Evolutionary conservation across 2,329 filamentous ascomycete species (phyloP).

Genomic region (Pseudocercospora fuligena): DNA sequence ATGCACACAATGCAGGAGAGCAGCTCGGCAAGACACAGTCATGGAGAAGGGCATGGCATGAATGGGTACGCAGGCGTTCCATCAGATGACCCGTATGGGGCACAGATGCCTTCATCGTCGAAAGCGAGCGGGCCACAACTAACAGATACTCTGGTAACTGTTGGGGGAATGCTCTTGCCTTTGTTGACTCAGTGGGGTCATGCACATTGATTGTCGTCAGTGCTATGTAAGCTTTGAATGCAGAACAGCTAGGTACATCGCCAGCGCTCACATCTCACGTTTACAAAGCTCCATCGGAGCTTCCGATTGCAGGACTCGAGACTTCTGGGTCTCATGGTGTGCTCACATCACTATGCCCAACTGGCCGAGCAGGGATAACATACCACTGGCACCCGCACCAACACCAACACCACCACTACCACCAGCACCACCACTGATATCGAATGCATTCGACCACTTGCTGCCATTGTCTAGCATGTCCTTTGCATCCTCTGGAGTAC

Average conservation of each 20-base stretch:
- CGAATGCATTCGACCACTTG: slow-evolving; percentile 13
- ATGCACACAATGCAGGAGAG: slow-evolving; percentile 98
- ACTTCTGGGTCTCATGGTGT: not conserved
- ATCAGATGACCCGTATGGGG: slow-evolving; percentile 31
- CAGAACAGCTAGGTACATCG: not conserved
- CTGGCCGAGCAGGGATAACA: not conserved
- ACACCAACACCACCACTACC: no score
- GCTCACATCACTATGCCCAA: not conserved
- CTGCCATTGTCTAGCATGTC: not conserved
- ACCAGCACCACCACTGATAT: not conserved
- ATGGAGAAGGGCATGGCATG: slow-evolving; percentile 36
- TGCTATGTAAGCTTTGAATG: not conserved
- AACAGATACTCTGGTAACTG: slow-evolving; percentile 68
- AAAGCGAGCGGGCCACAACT: slow-evolving; percentile 9
- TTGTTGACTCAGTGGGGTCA: slow-evolving; percentile 79
- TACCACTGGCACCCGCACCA: not conserved
- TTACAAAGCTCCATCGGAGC: no score
- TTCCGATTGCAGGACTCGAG: not conserved
- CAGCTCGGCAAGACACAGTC: slow-evolving; percentile 53
- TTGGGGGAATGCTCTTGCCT: slow-evolving; percentile 78
- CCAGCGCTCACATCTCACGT: no score
- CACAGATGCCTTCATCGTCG: not conserved
- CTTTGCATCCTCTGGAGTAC: slow-evolving; percentile 5
- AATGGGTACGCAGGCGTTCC: slow-evolving; percentile 35
- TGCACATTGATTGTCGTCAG: slow-evolving; percentile 57